Conservation (phyloP, 768 basidiomycete species). For the Hemileccinum impolitum region DNA sequence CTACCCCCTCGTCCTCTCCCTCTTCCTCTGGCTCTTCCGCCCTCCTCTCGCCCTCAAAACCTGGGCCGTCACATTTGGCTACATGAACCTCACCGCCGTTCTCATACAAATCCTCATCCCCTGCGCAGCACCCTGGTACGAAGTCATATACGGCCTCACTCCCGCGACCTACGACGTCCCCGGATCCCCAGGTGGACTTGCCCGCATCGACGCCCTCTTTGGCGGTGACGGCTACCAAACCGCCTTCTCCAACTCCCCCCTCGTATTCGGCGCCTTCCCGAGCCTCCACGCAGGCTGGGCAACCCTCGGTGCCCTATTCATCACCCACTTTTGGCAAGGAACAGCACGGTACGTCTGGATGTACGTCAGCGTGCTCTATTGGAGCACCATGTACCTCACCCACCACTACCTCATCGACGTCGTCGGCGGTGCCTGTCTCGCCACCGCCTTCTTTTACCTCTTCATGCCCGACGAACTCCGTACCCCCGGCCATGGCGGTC, state of each 20-base stretch:
- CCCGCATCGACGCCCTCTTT: conserved; percentile 88
- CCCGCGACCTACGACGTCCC: conserved; percentile 91
- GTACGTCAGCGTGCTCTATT: conserved; percentile 86
- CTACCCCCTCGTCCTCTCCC: conserved; percentile 82
- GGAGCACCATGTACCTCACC: conserved; percentile 98
- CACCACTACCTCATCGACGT: conserved; percentile 99
- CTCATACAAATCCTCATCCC: conserved; percentile 85
- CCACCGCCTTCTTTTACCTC: conserved; percentile 82
- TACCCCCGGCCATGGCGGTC: conserved; percentile 42
- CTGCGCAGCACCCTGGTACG: conserved; percentile 97
- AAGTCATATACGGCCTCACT: conserved; percentile 92
- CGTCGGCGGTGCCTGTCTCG: conserved; percentile 88
- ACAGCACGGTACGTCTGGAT: conserved; percentile 67
- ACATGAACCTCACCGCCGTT: conserved; percentile 88
- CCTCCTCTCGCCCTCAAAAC: conserved; percentile 74
- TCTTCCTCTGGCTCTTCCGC: conserved; percentile 87
- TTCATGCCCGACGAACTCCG: conserved; percentile 81
- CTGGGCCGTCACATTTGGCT: conserved; percentile 88
- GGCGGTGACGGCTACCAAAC: conserved; percentile 71
- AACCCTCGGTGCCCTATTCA: conserved; percentile 89
- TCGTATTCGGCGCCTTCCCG: conserved; percentile 97
- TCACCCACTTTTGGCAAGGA: conserved; percentile 91
- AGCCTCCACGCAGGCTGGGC: conserved; percentile 88
- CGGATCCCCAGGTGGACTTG: conserved; percentile 90
- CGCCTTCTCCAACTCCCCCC: conserved; percentile 81